phyloP scores from a whole-genome alignment of 2,329 filamentous ascomycete species.

The Penicillium fuscoglaucum region DNA sequence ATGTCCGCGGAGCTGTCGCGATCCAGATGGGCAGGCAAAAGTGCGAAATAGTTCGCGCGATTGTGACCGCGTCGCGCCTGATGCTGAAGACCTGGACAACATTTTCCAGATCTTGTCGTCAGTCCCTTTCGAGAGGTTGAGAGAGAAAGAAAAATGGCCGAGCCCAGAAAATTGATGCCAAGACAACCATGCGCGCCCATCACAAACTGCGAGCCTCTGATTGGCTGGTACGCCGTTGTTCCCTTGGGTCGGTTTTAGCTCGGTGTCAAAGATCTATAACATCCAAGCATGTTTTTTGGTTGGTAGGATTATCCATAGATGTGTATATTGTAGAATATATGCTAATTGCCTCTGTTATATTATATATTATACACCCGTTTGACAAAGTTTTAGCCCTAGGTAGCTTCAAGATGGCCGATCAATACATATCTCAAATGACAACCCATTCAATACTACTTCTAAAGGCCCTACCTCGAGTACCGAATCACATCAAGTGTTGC shows the following conservation, averaged over 20 bases:
- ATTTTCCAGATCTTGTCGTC: conserved; percentile 30
- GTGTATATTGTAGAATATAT: not conserved
- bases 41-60: conserved; percentile 30
- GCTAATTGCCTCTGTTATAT: no score
- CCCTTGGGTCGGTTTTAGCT: conserved; percentile 3
- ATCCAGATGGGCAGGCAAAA: conserved; percentile 21
- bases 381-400: not conserved
- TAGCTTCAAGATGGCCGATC: not conserved
- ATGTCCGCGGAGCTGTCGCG: conserved; percentile 31
- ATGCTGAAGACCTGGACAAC: conserved; percentile 36
- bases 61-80: conserved; percentile 30
- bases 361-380: no score
- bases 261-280: not conserved
- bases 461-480: not conserved
- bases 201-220: conserved; percentile 28
- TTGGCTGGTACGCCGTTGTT: conserved; percentile 25
- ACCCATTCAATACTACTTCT: not conserved
- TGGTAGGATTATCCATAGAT: no score
- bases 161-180: conserved; percentile 33
- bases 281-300: not conserved
- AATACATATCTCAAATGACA: not conserved
- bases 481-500: not conserved
- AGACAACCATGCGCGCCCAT: conserved; percentile 21
- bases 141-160: conserved; percentile 20
- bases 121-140: not conserved